phyloP scores from a whole-genome alignment of 2,329 filamentous ascomycete species.

The Leptosphaerulina australis region DNA sequence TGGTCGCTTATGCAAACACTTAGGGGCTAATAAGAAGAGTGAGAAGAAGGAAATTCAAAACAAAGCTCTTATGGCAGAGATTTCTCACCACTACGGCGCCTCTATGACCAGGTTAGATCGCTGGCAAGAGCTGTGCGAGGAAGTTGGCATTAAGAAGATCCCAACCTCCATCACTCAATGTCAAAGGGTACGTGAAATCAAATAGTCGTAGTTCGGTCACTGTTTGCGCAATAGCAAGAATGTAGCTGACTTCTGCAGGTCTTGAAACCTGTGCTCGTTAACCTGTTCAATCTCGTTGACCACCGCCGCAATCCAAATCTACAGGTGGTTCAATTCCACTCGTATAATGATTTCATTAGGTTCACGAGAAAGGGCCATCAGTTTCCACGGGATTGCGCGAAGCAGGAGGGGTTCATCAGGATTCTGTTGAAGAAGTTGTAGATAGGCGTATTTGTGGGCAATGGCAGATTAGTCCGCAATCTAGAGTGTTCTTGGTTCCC shows the following conservation, averaged over 20 bases:
- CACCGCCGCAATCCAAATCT: slow-evolving; percentile 29
- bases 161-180: slow-evolving; percentile 33
- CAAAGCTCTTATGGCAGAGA: slow-evolving; percentile 27
- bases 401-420: slow-evolving; percentile 32
- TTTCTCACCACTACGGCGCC: slow-evolving; percentile 28
- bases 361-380: slow-evolving; percentile 21
- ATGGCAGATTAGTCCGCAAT: too few relatives aligned
- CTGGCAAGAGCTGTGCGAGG: slow-evolving; percentile 36
- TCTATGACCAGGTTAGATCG: slow-evolving; percentile 23
- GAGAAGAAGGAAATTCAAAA: slow-evolving; percentile 10
- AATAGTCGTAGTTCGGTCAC: neutral
- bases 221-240: neutral
- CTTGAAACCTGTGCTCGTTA: slow-evolving; percentile 30
- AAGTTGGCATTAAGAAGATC: slow-evolving; percentile 27
- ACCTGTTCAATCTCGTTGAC: slow-evolving; percentile 34
- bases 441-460: neutral
- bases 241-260: slow-evolving; percentile 20
- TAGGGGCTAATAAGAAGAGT: neutral
- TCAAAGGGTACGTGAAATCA: slow-evolving; percentile 16
- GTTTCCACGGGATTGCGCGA: slow-evolving; percentile 30
- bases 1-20: slow-evolving; percentile 22
- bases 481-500: too few relatives aligned
- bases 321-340: slow-evolving; percentile 21
- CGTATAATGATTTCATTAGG: slow-evolving; percentile 21
- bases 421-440: slow-evolving; percentile 21